Conservation (phyloP, 139 green algal species). For the Chlorella sorokiniana region DNA sequence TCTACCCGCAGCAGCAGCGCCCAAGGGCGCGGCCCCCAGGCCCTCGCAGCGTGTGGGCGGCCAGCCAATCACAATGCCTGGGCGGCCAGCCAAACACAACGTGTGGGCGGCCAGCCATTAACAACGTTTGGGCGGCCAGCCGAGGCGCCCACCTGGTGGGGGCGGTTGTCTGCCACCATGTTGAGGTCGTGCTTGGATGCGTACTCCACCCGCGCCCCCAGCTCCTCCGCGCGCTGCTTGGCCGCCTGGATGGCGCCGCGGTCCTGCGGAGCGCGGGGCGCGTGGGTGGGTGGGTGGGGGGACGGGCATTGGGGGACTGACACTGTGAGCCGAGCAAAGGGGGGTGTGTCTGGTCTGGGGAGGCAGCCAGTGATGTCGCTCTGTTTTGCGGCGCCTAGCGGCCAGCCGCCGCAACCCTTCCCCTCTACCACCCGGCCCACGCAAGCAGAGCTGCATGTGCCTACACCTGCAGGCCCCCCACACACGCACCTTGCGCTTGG, state of each 20-base stretch:
- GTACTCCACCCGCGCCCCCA: slow-evolving; percentile 40
- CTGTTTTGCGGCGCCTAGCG: background rate
- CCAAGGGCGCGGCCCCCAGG: background rate
- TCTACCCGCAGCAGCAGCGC: background rate
- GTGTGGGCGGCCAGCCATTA: too few species aligned
- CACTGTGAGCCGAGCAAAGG: too few species aligned
- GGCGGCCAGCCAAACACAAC: too few species aligned
- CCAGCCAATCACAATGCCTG: too few species aligned
- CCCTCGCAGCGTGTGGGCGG: too few species aligned
- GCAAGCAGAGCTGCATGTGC: background rate
- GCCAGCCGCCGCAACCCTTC: too few species aligned
- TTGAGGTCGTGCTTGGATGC: slow-evolving; percentile 89
- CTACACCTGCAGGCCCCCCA: too few species aligned
- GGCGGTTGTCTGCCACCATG: slow-evolving; percentile 78
- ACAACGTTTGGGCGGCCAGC: too few species aligned
- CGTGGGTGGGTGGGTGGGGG: background rate
- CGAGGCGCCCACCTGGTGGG: slow-evolving; percentile 73
- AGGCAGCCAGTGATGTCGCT: background rate
- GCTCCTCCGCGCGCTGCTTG: slow-evolving; percentile 33
- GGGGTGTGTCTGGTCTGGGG: background rate
- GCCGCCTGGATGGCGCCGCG: slow-evolving; percentile 13
- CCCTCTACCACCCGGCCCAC: too few species aligned
- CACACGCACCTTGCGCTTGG: slow-evolving; percentile 59
- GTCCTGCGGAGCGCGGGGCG: slow-evolving; percentile 16
- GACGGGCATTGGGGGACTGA: too few species aligned